Conservation (phyloP, 805 yeast species). For the Ogataea zsoltii region DNA sequence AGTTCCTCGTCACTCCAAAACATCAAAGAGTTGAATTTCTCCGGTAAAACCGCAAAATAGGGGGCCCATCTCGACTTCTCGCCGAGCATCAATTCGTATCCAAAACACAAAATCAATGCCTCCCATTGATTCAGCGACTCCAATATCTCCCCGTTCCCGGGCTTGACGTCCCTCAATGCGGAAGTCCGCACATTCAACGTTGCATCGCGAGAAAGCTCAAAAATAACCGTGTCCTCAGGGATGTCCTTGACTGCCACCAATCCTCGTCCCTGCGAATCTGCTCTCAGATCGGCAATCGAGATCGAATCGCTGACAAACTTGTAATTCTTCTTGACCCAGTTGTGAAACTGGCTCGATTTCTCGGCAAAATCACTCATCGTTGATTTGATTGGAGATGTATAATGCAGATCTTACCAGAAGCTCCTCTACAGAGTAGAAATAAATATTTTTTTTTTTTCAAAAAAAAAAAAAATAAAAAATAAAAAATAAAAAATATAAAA, state of each 20-base stretch:
- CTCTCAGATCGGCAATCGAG: conserved; percentile 59
- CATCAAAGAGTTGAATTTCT: conserved; percentile 64
- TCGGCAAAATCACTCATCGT: conserved; percentile 11
- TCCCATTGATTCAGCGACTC: conserved; percentile 69
- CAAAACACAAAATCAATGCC: conserved; percentile 64
- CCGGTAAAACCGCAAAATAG: conserved; percentile 74
- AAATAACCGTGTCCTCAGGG: conserved; percentile 59
- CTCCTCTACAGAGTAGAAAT: no score
- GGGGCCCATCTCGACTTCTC: conserved; percentile 60
- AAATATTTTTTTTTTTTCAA: no score
- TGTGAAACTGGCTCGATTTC: conserved; percentile 41
- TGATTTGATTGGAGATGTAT: background rate
- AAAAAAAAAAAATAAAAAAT: background rate
- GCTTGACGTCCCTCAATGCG: conserved; percentile 38
- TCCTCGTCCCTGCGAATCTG: conserved; percentile 72
- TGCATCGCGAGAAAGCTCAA: conserved; percentile 62
- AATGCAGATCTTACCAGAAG: no score
- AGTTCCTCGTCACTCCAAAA: conserved; percentile 75
- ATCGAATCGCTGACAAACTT: conserved; percentile 57
- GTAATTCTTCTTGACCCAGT: conserved; percentile 47
- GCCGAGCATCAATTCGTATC: conserved; percentile 56
- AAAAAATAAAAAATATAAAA: background rate
- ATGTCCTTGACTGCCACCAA: conserved; percentile 66
- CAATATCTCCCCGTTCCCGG: conserved; percentile 38
- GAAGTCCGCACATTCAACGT: conserved; percentile 64